Conservation (phyloP, 2,329 filamentous ascomycete species). For the Dryadomyces quercus-mongolicae region DNA sequence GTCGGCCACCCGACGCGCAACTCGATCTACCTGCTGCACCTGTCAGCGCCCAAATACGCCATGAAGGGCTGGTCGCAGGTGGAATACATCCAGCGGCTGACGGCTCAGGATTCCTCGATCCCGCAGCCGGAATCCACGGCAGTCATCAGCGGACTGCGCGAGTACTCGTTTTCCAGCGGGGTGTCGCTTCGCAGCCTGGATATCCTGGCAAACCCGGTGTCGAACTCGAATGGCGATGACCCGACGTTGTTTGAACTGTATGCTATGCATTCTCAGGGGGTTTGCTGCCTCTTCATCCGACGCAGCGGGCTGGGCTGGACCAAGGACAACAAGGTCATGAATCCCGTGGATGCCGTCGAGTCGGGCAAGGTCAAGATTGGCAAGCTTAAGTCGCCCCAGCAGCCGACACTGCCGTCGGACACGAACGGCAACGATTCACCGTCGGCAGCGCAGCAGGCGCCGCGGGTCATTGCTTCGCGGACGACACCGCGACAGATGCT, state of each 20-base stretch:
- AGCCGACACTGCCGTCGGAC: slow-evolving; percentile 31
- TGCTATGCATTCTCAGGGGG: slow-evolving; percentile 92
- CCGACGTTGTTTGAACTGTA: slow-evolving; percentile 85
- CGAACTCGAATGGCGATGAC: slow-evolving; percentile 51
- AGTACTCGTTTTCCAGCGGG: slow-evolving; percentile 83
- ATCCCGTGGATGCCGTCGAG: slow-evolving; percentile 63
- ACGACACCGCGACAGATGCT: slow-evolving; percentile 23
- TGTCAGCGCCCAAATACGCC: slow-evolving; percentile 89
- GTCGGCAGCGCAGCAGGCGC: slow-evolving; percentile 1
- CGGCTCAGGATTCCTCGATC: slow-evolving; percentile 57
- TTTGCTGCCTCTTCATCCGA: slow-evolving; percentile 79
- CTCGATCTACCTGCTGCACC: slow-evolving; percentile 91
- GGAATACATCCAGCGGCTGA: slow-evolving; percentile 69
- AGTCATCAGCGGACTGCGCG: slow-evolving; percentile 91
- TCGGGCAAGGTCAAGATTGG: slow-evolving; percentile 63
- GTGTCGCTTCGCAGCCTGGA: slow-evolving; percentile 83
- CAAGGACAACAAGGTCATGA: slow-evolving; percentile 75
- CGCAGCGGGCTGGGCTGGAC: slow-evolving; percentile 88
- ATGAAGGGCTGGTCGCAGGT: slow-evolving; percentile 76
- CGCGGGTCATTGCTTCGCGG: slow-evolving; percentile 21
- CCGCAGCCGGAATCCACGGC: slow-evolving; percentile 88
- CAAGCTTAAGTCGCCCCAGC: slow-evolving; percentile 46
- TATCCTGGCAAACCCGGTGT: slow-evolving; percentile 63
- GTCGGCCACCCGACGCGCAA: slow-evolving; percentile 95
- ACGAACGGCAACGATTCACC: slow-evolving; percentile 11